phyloP scores from a whole-genome alignment of 1,139 yeast genomes.

The Hansenula anomala region DNA sequence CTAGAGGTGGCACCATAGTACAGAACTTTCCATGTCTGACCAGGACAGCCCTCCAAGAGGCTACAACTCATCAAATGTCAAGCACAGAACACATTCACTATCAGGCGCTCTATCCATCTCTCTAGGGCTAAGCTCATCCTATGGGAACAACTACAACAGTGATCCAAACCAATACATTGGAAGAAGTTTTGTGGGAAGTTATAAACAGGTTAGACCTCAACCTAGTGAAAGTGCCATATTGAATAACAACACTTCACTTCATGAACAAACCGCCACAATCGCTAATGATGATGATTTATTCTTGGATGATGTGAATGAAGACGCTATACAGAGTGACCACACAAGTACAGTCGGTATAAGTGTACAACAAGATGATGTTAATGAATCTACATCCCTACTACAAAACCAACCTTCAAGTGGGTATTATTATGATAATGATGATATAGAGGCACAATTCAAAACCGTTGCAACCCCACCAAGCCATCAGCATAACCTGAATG shows the following conservation, averaged over 20 bases:
- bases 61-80: background rate
- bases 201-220: slow-evolving; percentile 3
- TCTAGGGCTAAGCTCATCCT: slow-evolving; percentile 21
- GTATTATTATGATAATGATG: slow-evolving; percentile 4
- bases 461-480: background rate
- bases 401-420: no score
- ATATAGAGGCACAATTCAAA: slow-evolving; percentile 9
- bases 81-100: slow-evolving; percentile 17
- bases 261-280: slow-evolving; percentile 30
- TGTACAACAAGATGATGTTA: slow-evolving; percentile 2
- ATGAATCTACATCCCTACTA: slow-evolving; percentile 1
- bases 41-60: background rate
- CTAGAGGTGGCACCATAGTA: no score
- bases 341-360: no score
- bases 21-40: no score
- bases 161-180: slow-evolving; percentile 23
- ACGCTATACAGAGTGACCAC: no score
- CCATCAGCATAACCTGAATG: slow-evolving; percentile 1
- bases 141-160: slow-evolving; percentile 6
- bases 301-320: slow-evolving; percentile 8
- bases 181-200: slow-evolving; percentile 30
- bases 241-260: slow-evolving; percentile 10
- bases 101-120: slow-evolving; percentile 22
- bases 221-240: background rate
- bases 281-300: slow-evolving; percentile 23